Evolutionary conservation across 2,329 filamentous ascomycete species (phyloP).

Genomic region (Macrophomina tecta): DNA sequence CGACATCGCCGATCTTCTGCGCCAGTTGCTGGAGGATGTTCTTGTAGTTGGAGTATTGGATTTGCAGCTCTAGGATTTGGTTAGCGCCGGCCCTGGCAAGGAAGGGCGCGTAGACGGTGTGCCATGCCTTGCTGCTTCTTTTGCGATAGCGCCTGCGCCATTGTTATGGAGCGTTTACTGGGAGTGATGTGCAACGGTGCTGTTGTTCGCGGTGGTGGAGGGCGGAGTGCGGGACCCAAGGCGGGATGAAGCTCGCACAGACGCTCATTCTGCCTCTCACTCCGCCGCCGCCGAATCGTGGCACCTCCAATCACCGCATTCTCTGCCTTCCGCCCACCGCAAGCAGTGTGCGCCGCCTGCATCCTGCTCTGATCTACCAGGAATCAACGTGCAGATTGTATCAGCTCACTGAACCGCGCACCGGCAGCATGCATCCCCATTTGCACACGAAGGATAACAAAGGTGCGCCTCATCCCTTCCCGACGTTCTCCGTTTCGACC

Average conservation of each 20-base stretch:
- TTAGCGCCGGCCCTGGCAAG: conserved; percentile 20
- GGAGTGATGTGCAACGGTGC: background rate
- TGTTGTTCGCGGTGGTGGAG: conserved; percentile 15
- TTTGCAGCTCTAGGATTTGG: conserved; percentile 71
- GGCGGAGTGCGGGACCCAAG: conserved; percentile 14
- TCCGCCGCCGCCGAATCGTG: conserved; percentile 13
- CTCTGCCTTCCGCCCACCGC: conserved; percentile 11
- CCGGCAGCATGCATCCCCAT: conserved; percentile 87
- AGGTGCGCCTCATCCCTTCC: conserved; percentile 60
- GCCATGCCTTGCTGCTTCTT: conserved; percentile 76
- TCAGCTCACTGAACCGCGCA: background rate
- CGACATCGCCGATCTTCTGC: conserved; percentile 95
- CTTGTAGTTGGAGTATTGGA: conserved; percentile 78
- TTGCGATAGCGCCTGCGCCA: conserved; percentile 45
- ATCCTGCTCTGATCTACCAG: conserved; percentile 17
- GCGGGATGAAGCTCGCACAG: conserved; percentile 21
- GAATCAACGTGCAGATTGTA: background rate
- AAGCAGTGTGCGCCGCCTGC: conserved; percentile 1
- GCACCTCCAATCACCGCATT: conserved; percentile 15
- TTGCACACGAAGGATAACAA: conserved; percentile 90
- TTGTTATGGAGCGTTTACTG: conserved; percentile 39
- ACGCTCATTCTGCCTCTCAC: background rate
- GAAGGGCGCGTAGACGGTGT: background rate
- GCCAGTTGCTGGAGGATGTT: conserved; percentile 86
- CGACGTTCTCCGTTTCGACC: conserved; percentile 1